Evolutionary conservation across 768 basidiomycete genomes (phyloP).

Genomic region (Imleria badia): DNA sequence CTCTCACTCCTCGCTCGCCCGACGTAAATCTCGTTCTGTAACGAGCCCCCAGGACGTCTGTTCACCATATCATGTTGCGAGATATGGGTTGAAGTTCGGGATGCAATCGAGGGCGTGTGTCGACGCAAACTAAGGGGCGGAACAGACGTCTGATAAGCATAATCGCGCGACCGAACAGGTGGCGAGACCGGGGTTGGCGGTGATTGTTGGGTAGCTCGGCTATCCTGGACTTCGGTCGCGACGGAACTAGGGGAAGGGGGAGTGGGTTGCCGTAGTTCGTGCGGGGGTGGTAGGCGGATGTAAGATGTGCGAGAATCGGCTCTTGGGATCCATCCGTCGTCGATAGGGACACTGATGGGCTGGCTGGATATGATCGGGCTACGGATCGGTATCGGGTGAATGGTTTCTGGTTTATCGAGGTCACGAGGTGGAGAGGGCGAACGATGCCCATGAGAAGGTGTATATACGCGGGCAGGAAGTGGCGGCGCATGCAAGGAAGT

Average conservation of each 20-base stretch:
- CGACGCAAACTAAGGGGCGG: conserved; percentile 8
- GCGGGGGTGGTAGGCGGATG: too few relatives aligned
- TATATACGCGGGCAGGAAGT: conserved; percentile 20
- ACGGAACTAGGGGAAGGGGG: conserved; percentile 17
- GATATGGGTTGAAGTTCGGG: conserved; percentile 30
- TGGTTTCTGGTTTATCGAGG: conserved; percentile 28
- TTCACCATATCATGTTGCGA: conserved; percentile 33
- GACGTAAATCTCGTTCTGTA: conserved; percentile 26
- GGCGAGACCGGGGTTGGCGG: conserved; percentile 20
- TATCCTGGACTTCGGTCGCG: conserved; percentile 14
- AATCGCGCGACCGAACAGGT: conserved; percentile 29
- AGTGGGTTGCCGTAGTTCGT: too few relatives aligned
- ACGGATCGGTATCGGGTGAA: conserved; percentile 22
- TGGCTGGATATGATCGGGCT: too few relatives aligned
- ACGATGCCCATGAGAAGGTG: conserved; percentile 20
- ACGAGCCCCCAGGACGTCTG: conserved; percentile 22
- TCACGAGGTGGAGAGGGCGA: conserved; percentile 10
- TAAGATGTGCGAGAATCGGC: conserved; percentile 27
- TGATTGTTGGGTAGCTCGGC: conserved; percentile 1
- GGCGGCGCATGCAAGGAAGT: too few relatives aligned
- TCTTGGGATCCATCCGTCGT: conserved; percentile 32
- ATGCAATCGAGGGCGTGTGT: conserved; percentile 23
- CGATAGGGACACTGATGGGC: conserved; percentile 12
- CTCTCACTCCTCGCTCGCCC: conserved; percentile 25
- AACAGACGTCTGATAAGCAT: conserved; percentile 24